Conservation (phyloP, 2,329 filamentous ascomycete genomes). For the Diaporthe sp. region DNA sequence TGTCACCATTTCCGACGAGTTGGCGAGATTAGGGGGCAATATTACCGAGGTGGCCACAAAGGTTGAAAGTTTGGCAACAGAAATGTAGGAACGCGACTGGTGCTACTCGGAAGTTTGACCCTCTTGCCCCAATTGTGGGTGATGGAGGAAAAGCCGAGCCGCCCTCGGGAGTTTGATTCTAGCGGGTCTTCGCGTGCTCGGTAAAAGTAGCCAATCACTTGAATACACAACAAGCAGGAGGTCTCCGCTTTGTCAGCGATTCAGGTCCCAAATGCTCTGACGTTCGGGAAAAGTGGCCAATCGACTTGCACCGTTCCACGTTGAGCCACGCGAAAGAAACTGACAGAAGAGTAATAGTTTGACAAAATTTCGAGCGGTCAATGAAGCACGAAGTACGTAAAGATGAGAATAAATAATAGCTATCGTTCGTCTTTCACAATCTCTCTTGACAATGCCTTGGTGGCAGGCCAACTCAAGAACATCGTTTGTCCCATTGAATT, state of each 20-base stretch:
- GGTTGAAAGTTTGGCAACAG: background rate
- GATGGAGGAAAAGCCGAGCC: background rate
- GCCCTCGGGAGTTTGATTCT: background rate
- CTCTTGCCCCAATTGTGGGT: background rate
- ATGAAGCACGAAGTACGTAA: background rate
- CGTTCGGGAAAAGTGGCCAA: background rate
- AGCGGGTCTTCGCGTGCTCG: background rate
- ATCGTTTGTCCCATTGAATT: background rate
- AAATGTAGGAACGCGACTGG: background rate
- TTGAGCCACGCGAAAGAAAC: background rate
- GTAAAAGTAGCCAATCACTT: background rate
- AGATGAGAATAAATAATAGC: background rate
- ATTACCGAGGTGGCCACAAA: background rate
- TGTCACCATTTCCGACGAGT: constrained; percentile 6
- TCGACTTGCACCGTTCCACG: background rate
- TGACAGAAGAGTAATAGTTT: background rate
- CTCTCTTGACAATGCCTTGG: background rate
- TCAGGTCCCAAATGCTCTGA: background rate
- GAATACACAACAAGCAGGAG: background rate
- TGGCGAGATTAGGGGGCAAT: background rate
- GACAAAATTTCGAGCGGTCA: background rate
- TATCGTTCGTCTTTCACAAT: background rate
- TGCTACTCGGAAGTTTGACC: background rate
- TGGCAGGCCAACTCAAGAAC: background rate
- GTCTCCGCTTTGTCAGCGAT: background rate